phyloP scores from a whole-genome alignment of 2,329 filamentous ascomycete species.

The Podosphaera leucotricha region DNA sequence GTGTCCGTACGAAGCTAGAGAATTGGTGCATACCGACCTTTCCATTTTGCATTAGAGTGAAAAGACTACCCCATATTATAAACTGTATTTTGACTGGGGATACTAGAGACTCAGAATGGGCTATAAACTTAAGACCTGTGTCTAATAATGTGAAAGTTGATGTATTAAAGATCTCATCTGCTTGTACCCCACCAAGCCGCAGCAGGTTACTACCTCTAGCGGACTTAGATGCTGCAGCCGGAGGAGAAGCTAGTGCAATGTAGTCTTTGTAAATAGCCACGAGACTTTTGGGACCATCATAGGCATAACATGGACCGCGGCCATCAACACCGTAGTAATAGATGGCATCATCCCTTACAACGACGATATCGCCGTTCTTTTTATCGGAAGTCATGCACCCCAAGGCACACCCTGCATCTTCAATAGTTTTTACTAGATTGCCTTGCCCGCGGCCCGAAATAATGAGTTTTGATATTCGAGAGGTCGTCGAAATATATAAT shows the following conservation, averaged over 20 bases:
- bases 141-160: conserved; percentile 84
- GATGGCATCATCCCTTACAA: conserved; percentile 86
- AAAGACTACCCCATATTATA: conserved; percentile 75
- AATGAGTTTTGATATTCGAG: conserved; percentile 61
- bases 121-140: conserved; percentile 70
- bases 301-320: conserved; percentile 68
- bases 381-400: conserved; percentile 83
- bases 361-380: conserved; percentile 59
- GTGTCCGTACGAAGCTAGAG: not conserved
- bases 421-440: conserved; percentile 65
- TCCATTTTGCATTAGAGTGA: conserved; percentile 72
- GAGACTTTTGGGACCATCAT: conserved; percentile 71
- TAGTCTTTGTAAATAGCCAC: conserved; percentile 67
- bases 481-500: conserved; percentile 80
- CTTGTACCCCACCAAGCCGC: conserved; percentile 46
- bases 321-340: conserved; percentile 81
- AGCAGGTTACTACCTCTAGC: conserved; percentile 31
- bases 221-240: conserved; percentile 18
- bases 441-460: conserved; percentile 79
- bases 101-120: conserved; percentile 66
- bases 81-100: conserved; percentile 63
- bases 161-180: conserved; percentile 63
- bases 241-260: conserved; percentile 65
- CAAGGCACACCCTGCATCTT: conserved; percentile 75
- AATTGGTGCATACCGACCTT: conserved; percentile 33